Percentiles rank a stretch among this genome's conserved stretches.
These are phyloP conservation scores for Neopestalotiopsis sp. DNA, from an alignment of 2,329 filamentous ascomycete genomes.

Conservation along the genomic window DNA sequence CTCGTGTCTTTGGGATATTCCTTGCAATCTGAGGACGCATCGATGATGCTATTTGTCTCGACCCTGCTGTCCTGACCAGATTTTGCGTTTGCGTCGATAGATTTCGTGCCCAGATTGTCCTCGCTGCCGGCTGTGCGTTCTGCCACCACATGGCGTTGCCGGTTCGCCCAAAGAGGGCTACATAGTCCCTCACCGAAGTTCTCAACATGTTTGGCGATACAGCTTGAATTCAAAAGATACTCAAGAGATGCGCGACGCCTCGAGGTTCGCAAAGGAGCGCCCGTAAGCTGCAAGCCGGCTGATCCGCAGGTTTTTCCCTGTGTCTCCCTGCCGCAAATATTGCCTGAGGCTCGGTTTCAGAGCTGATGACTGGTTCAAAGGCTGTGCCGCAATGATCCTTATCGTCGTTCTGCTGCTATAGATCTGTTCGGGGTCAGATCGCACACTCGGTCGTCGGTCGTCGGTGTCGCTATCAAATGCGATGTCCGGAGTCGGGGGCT, in stretches of 20 bases:
- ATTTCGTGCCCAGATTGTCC: not conserved
- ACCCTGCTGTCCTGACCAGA: not conserved
- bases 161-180: slow-evolving; percentile 8
- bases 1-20: not conserved
- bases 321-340: not conserved
- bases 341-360: not conserved
- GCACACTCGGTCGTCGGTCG: not conserved
- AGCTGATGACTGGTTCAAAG: not conserved
- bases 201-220: slow-evolving; percentile 1
- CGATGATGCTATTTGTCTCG: slow-evolving; percentile 3
- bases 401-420: not conserved
- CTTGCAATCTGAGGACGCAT: not conserved
- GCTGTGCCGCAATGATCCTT: not conserved
- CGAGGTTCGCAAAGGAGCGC: not conserved
- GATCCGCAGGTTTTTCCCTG: not conserved
- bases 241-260: not conserved
- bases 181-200: slow-evolving; percentile 4
- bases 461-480: not conserved
- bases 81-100: not conserved
- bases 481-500: not conserved
- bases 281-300: not conserved
- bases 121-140: not conserved
- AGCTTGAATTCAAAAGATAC: not conserved
- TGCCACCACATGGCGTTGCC: slow-evolving; percentile 1
- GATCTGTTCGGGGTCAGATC: not conserved